A percentile compares a stretch with the other conserved stretches of the same genome.
Evolutionary conservation across 148 eudicot genomes (phyloP).

Genomic region (Arbutus unedo): DNA sequence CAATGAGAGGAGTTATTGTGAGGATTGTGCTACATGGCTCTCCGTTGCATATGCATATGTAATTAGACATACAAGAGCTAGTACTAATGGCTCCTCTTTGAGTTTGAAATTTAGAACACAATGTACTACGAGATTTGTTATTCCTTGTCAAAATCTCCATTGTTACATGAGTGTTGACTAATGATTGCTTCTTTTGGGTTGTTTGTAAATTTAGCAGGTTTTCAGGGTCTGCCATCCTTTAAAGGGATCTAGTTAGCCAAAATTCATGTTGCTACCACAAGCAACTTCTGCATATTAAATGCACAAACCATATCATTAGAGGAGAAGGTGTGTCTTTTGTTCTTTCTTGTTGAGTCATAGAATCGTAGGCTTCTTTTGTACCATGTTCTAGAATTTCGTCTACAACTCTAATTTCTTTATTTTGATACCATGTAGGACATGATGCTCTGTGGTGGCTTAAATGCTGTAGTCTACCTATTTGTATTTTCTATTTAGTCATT

Average conservation of each 20-base stretch:
- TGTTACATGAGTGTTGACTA: not conserved
- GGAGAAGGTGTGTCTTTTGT: constrained; percentile 70
- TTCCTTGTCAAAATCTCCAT: not conserved
- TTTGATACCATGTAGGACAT: constrained; percentile 51
- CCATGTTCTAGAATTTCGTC: not conserved
- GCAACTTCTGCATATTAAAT: constrained; percentile 92
- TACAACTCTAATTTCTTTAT: constrained; percentile 1
- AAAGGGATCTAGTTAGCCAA: constrained; percentile 82
- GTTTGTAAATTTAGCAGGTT: constrained; percentile 51
- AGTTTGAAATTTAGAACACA: not conserved
- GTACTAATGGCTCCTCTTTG: not conserved
- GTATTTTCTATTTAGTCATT: constrained; percentile 32
- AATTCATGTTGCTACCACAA: constrained; percentile 32
- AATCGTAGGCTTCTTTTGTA: not conserved
- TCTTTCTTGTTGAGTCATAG: constrained; percentile 16
- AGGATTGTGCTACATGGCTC: constrained; percentile 63
- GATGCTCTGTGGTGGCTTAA: constrained; percentile 99
- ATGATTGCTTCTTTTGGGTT: constrained; percentile 16
- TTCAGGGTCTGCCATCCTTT: constrained; percentile 97
- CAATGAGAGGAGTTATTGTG: constrained; percentile 27
- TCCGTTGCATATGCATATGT: too few species aligned
- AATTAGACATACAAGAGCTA: too few species aligned
- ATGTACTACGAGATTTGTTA: not conserved
- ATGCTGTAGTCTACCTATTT: constrained; percentile 85
- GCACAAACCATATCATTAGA: constrained; percentile 92